phyloP scores from a whole-genome alignment of 1,284 basidiomycete species.

The Moesziomyces antarcticus region DNA sequence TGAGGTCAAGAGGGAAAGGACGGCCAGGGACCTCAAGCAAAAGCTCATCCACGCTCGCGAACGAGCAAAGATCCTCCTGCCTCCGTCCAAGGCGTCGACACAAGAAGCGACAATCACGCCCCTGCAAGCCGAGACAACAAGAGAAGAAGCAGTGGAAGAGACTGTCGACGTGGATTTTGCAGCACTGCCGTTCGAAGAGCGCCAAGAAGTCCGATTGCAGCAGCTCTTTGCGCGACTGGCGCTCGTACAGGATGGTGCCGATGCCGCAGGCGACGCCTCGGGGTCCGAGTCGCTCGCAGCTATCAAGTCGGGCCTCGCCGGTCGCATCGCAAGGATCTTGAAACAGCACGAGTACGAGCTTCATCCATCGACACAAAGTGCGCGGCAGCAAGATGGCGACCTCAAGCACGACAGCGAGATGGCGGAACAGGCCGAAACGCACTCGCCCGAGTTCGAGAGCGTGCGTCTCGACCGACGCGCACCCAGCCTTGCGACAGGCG shows the following conservation, averaged over 20 bases:
- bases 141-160: constrained; percentile 8
- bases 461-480: constrained; percentile 19
- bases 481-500: background rate
- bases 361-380: constrained; percentile 1
- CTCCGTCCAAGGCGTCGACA: constrained; percentile 9
- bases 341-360: constrained; percentile 28
- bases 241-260: constrained; percentile 13
- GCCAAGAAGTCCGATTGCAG: constrained; percentile 39
- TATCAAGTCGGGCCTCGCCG: constrained; percentile 40
- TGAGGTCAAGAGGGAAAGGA: constrained; percentile 11
- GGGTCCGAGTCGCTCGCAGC: constrained; percentile 17
- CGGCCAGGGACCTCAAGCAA: constrained; percentile 22
- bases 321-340: constrained; percentile 32
- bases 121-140: background rate
- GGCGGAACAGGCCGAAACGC: background rate
- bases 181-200: constrained; percentile 27
- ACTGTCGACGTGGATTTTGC: background rate
- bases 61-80: constrained; percentile 24
- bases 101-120: background rate
- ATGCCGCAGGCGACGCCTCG: background rate
- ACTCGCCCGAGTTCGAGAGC: constrained; percentile 6
- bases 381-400: background rate
- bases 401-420: background rate
- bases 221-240: constrained; percentile 43
- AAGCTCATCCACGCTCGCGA: constrained; percentile 40